These are phyloP conservation scores for Trichoderma orchidacearum DNA, from an alignment of 495 filamentous ascomycete species.

Conservation along the genomic window DNA sequence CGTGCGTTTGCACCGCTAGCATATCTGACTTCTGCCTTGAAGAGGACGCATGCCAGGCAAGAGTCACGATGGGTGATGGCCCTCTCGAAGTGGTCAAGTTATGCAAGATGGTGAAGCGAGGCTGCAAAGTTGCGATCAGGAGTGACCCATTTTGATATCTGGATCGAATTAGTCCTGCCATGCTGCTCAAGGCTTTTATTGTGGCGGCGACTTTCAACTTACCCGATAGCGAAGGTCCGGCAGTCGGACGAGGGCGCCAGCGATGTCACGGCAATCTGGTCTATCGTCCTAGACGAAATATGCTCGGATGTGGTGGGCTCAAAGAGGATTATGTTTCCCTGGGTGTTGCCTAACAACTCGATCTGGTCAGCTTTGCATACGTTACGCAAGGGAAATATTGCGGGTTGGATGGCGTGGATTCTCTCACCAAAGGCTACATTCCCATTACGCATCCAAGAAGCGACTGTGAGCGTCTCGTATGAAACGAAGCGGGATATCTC, in stretches of 20 bases:
- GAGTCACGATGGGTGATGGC: constrained; percentile 77
- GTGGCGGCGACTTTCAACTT: constrained; percentile 14
- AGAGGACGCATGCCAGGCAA: constrained; percentile 95
- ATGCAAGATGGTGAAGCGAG: constrained; percentile 88
- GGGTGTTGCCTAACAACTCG: constrained; percentile 51
- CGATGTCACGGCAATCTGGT: constrained; percentile 79
- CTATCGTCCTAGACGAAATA: constrained; percentile 82
- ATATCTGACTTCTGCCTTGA: constrained; percentile 97
- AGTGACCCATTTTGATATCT: constrained; percentile 92
- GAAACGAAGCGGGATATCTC: constrained; percentile 82
- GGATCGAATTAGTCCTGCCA: constrained; percentile 14
- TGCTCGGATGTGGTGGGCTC: constrained; percentile 89
- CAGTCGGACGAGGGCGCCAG: constrained; percentile 86
- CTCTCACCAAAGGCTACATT: constrained; percentile 86
- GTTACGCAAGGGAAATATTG: background rate
- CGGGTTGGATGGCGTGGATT: no score
- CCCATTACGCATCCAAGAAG: constrained; percentile 94
- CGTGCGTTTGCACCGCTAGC: constrained; percentile 81
- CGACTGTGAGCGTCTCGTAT: constrained; percentile 73
- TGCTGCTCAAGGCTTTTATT: background rate
- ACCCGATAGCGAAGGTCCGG: constrained; percentile 95
- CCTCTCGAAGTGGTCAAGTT: constrained; percentile 70
- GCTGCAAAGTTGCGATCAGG: constrained; percentile 75
- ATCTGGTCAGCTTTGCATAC: background rate
- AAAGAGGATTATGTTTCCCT: constrained; percentile 90